Evolutionary conservation across 208 protist genomes (phyloP), one percentile per base, ranked within the genome.

Genomic region (Herpetomonas samuelpessoai): DNA sequence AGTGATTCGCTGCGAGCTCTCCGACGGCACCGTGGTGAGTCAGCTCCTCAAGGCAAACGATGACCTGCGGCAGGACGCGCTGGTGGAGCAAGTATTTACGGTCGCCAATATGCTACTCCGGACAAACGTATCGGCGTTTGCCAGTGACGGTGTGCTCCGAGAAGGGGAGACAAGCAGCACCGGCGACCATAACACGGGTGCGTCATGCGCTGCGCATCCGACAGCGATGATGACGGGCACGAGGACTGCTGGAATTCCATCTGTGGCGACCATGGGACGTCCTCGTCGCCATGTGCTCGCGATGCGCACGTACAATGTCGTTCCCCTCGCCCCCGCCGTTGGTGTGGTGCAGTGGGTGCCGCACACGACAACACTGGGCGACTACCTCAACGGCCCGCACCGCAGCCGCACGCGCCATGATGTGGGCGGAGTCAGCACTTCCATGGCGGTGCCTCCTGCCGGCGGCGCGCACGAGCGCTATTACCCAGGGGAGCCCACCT

Each of bases 41-140:
- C 93, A 99, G 65, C 74, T 97, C 2, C 67, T 97, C 19, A 97
- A 97, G 58, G 62, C 82, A 0, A 82, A 88, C 9, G 97, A 99
- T 75, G 97, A 99, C 66, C 27, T 97, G 44, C 80, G 97, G 2
- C 97, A 99, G 70, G 98, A 99, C 72, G 94, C 92, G 2, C 81
- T 98, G 3, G 97, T 99, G 66, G 82, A 99, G 76, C 97, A 98
- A 66, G 95, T 82, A 77, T 99, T 96, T 61, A 18, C 19, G 21
- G 87, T 79, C 7, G 93, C 68, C 71, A 99, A 91, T 52, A 16
- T 25, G 22, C 93, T 99, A 1, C 71, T 82, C 26, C n/a, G n/a
- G n/a, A n/a, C n/a, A n/a, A n/a, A n/a, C n/a, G n/a, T n/a, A n/a
- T n/a, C n/a, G n/a, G n/a, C n/a, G n/a, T n/a, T n/a, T n/a, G n/a